Evolutionary conservation across 2,329 filamentous ascomycete species (phyloP), one percentile per base, ranked within the genome.

Genomic region (Fusarium metavorans): DNA sequence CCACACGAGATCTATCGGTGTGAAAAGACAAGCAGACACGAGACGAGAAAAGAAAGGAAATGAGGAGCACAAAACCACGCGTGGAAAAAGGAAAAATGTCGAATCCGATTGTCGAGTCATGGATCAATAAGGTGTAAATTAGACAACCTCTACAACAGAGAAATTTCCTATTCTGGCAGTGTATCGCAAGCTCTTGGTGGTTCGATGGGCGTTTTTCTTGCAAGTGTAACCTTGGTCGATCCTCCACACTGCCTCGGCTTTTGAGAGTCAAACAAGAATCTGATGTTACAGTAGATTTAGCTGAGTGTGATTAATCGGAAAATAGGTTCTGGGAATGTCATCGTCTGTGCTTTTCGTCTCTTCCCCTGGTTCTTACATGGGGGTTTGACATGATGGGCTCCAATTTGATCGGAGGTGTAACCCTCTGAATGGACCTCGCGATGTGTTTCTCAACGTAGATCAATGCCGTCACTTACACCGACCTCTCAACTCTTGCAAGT

Each of bases 251-350:
- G 45, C 45, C 11, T 59, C 37, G 25, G 20, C 34, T 39, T 67
- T 14, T 18, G 25, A 43, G n/a, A 45, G 43, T 23, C 20, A 16
- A 4, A 20, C 14, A 18, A 27, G 10, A 32, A 14, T 32, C 48
- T 39, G 61, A 68, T 65, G 14, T 52, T 68, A 45, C 54, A n/a
- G 70, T 71, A 71, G 70, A 70, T 52, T 57, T 30, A 6, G 20
- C n/a, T 45, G 27, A 25, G 48, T 58, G 37, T 60, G 54, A 70
- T 67, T 43, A 25, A 41, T 63, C 62, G 62, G 34, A 56, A 66
- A 37, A 59, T 32, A 45, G 30, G 30, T 32, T 32, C 56, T 62
- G 58, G 56, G 16, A 10, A 6, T 50, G 35, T 18, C 32, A 48
- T 32, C 27, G 48, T 20, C 18, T 10, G 1, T 3, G 23, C 32